A percentile compares a stretch with the other conserved stretches of the same genome.
These are phyloP conservation scores for Chlorociboria aeruginascens DNA, from an alignment of 495 filamentous ascomycete genomes.

Conservation along the genomic window DNA sequence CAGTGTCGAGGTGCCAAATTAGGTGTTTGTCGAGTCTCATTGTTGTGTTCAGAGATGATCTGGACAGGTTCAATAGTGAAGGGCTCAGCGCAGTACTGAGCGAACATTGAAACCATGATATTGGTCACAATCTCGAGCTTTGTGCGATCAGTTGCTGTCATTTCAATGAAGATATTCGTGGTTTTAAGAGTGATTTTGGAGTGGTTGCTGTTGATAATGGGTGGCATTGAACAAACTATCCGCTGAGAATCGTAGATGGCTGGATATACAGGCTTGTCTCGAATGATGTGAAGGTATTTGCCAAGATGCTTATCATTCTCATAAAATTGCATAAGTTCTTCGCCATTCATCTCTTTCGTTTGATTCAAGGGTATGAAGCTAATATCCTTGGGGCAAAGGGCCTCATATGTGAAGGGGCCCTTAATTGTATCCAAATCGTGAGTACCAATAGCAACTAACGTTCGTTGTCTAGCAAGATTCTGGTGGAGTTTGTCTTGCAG, in stretches of 20 bases:
- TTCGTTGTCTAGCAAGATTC: slow-evolving; percentile 86
- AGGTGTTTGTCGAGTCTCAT: slow-evolving; percentile 65
- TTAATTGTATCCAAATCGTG: slow-evolving; percentile 91
- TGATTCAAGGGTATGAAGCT: slow-evolving; percentile 87
- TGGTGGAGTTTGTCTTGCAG: slow-evolving; percentile 97
- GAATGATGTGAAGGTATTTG: slow-evolving; percentile 79
- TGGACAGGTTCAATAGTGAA: slow-evolving; percentile 92
- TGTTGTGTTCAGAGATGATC: slow-evolving; percentile 84
- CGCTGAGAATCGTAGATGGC: slow-evolving; percentile 85
- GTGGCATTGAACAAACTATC: slow-evolving; percentile 84
- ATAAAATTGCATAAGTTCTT: slow-evolving; percentile 89
- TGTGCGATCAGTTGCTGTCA: slow-evolving; percentile 92
- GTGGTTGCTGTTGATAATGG: slow-evolving; percentile 94
- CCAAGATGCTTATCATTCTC: slow-evolving; percentile 81
- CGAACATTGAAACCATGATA: slow-evolving; percentile 96
- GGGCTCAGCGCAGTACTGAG: slow-evolving; percentile 70
- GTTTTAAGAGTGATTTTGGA: slow-evolving; percentile 89
- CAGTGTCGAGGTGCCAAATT: slow-evolving; percentile 63
- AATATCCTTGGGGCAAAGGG: slow-evolving; percentile 82
- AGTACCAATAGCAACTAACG: slow-evolving; percentile 90
- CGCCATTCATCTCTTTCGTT: slow-evolving; percentile 71
- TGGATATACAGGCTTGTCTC: slow-evolving; percentile 89
- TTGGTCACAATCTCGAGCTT: slow-evolving; percentile 94
- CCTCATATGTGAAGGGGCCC: slow-evolving; percentile 95
- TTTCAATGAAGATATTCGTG: slow-evolving; percentile 90